Evolutionary conservation across 2,329 filamentous ascomycete species (phyloP).

Genomic region (Phyllosticta capitalensis): DNA sequence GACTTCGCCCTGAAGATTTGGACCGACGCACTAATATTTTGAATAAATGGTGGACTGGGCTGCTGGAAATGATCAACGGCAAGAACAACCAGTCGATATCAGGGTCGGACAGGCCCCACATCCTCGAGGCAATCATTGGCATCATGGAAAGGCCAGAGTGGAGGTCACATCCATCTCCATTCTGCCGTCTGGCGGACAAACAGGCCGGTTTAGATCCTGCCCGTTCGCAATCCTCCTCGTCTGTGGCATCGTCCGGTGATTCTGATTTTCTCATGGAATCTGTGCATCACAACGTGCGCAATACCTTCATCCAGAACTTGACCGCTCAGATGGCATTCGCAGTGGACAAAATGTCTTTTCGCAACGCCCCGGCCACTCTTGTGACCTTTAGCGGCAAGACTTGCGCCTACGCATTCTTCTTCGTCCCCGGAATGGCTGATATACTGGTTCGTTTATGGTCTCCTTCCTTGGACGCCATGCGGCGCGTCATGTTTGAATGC

Average conservation of each 20-base stretch:
- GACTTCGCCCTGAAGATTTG: slow-evolving; percentile 67
- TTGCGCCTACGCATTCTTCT: slow-evolving; percentile 88
- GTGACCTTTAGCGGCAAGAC: slow-evolving; percentile 86
- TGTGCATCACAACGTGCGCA: slow-evolving; percentile 78
- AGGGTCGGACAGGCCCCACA: slow-evolving; percentile 70
- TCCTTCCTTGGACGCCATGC: slow-evolving; percentile 56
- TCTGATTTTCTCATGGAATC: slow-evolving; percentile 64
- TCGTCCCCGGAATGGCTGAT: slow-evolving; percentile 77
- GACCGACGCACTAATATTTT: slow-evolving; percentile 71
- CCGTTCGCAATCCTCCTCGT: slow-evolving; percentile 44
- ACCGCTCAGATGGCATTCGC: slow-evolving; percentile 75
- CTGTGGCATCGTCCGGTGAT: slow-evolving; percentile 50
- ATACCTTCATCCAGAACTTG: slow-evolving; percentile 75
- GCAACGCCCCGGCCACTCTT: slow-evolving; percentile 54
- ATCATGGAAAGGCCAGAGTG: slow-evolving; percentile 88
- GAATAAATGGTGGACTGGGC: slow-evolving; percentile 81
- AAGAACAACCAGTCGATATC: slow-evolving; percentile 67
- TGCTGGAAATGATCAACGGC: slow-evolving; percentile 74
- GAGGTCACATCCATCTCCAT: slow-evolving; percentile 61
- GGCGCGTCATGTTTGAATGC: slow-evolving; percentile 62
- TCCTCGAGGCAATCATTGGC: slow-evolving; percentile 67
- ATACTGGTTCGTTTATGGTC: slow-evolving; percentile 76
- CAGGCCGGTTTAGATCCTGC: slow-evolving; percentile 26
- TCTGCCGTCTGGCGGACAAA: slow-evolving; percentile 53
- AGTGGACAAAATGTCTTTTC: slow-evolving; percentile 79